A percentile compares a stretch with the other conserved stretches of the same genome.
These are phyloP conservation scores for Emergomyces africanus DNA, from an alignment of 2,329 filamentous ascomycete genomes.

Conservation along the genomic window DNA sequence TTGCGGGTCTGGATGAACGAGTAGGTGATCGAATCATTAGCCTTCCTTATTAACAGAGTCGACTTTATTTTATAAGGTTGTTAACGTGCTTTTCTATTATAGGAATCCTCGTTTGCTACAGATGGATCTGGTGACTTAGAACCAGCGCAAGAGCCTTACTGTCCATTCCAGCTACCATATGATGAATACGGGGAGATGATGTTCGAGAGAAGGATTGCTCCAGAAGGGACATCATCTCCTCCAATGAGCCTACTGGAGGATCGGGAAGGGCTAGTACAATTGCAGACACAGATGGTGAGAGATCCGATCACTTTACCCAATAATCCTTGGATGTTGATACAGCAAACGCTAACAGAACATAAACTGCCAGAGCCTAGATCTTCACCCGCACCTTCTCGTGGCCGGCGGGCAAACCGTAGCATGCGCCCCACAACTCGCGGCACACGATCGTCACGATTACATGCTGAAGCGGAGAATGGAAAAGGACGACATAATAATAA, in stretches of 20 bases:
- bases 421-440: constrained; percentile 21
- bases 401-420: constrained; percentile 21
- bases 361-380: constrained; percentile 26
- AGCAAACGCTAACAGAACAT: background rate
- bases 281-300: constrained; percentile 36
- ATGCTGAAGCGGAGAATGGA: constrained; percentile 25
- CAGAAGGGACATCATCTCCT: constrained; percentile 31
- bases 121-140: constrained; percentile 44
- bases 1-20: constrained; percentile 73
- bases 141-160: constrained; percentile 42
- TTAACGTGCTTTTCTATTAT: background rate
- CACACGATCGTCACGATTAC: constrained; percentile 27
- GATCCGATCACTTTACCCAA: background rate
- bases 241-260: constrained; percentile 21
- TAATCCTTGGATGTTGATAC: background rate
- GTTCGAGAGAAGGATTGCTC: constrained; percentile 35
- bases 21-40: constrained; percentile 42
- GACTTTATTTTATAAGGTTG: background rate
- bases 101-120: constrained; percentile 44
- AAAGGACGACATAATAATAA: constrained; percentile 16
- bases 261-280: constrained; percentile 33
- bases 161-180: constrained; percentile 52
- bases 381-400: constrained; percentile 30
- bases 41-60: background rate
- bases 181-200: constrained; percentile 36